These are phyloP conservation scores for Aspergillus costaricaensis DNA, from an alignment of 2,329 filamentous ascomycete genomes.

Conservation along the genomic window DNA sequence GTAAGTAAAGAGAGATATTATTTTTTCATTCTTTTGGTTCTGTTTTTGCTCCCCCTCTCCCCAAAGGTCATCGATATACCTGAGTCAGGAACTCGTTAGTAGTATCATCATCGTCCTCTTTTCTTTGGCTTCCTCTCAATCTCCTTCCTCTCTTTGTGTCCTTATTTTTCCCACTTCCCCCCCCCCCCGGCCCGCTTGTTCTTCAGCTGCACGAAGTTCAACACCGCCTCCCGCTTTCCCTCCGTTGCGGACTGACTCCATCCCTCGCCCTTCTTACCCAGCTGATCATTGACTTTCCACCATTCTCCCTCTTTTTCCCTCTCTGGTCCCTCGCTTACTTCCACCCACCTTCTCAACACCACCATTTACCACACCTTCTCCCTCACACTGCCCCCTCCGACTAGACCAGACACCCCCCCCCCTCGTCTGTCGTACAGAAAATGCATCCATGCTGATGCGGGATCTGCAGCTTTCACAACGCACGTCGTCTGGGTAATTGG, in stretches of 20 bases:
- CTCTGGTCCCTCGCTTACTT: conserved; percentile 13
- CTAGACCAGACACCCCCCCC: conserved; percentile 9
- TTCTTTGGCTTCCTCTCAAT: conserved; percentile 8
- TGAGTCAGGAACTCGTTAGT: background rate
- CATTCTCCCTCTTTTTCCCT: conserved; percentile 8
- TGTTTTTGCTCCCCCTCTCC: background rate
- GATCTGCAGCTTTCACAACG: conserved; percentile 19
- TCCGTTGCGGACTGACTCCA: conserved; percentile 4
- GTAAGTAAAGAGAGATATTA: background rate
- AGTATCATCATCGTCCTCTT: background rate
- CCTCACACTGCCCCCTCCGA: conserved; percentile 11
- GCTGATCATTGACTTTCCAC: conserved; percentile 11
- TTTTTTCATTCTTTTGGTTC: background rate
- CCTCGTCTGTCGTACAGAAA: conserved; percentile 16
- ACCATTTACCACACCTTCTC: conserved; percentile 6
- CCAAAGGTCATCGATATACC: background rate
- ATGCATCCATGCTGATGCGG: conserved; percentile 15
- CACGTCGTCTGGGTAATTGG: conserved; percentile 12
- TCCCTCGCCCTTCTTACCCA: conserved; percentile 8
- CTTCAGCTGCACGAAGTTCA: conserved; percentile 6
- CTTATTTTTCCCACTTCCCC: background rate
- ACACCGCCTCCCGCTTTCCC: conserved; percentile 9
- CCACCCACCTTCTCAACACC: conserved; percentile 13
- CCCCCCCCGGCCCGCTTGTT: background rate
- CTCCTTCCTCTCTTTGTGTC: conserved; percentile 4